These are phyloP conservation scores for Grosmannia huntii DNA, from an alignment of 2,329 filamentous ascomycete genomes.

Conservation along the genomic window DNA sequence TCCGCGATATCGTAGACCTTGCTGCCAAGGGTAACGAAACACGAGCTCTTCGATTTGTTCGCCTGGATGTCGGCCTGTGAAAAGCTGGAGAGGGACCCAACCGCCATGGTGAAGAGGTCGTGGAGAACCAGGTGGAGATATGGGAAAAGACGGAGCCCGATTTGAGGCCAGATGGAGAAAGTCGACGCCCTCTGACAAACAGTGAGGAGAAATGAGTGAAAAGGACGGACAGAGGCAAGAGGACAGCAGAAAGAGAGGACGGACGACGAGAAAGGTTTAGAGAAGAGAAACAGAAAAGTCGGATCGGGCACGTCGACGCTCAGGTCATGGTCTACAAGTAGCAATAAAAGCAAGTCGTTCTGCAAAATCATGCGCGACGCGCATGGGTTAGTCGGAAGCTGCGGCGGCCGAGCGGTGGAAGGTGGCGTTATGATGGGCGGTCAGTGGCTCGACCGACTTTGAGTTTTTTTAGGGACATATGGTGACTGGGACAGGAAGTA, in stretches of 20 bases:
- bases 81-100: slow-evolving; percentile 70
- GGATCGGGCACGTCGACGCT: too few relatives aligned
- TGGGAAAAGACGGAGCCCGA: background rate
- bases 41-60: slow-evolving; percentile 70
- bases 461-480: background rate
- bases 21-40: slow-evolving; percentile 80
- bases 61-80: slow-evolving; percentile 66
- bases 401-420: background rate
- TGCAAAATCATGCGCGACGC: background rate
- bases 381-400: background rate
- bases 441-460: background rate
- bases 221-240: background rate
- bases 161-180: background rate
- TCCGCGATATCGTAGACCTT: slow-evolving; percentile 94
- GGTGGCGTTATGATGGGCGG: slow-evolving; percentile 3
- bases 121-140: background rate
- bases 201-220: background rate
- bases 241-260: background rate
- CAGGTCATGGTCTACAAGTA: too few relatives aligned
- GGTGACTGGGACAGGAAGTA: background rate
- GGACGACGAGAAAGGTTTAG: background rate
- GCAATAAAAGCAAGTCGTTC: background rate
- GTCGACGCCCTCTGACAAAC: background rate
- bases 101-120: slow-evolving; percentile 48
- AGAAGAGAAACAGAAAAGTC: background rate